phyloP scores from a whole-genome alignment of 192 early-diverging fungal genomes.

The Geranomyces variabilis region DNA sequence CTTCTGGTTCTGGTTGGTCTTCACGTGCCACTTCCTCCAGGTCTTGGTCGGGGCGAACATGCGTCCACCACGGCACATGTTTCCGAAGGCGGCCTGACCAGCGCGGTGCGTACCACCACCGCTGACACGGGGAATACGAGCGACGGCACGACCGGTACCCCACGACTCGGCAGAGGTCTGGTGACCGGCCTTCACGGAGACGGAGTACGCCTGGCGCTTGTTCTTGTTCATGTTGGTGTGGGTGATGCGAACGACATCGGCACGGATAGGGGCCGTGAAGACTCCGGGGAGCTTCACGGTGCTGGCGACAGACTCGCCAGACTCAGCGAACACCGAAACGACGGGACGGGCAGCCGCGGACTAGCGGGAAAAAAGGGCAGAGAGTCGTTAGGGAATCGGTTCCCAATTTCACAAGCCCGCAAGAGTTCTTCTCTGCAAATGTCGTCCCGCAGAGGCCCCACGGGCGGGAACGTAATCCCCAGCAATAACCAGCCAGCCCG shows the following conservation, averaged over 20 bases:
- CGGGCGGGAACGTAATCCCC: not conserved
- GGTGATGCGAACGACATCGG: constrained; percentile 86
- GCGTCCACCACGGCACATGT: constrained; percentile 99
- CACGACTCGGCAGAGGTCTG: constrained; percentile 98
- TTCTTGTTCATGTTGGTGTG: constrained; percentile 99
- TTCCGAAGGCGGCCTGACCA: constrained; percentile 98
- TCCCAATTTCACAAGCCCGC: not conserved
- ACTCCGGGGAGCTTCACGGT: constrained; percentile 86
- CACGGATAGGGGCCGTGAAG: constrained; percentile 95
- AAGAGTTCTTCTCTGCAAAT: not conserved
- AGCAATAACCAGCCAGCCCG: no score
- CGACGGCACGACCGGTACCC: constrained; percentile 97
- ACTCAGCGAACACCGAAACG: constrained; percentile 85
- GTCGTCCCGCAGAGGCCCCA: not conserved
- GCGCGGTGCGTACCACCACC: constrained; percentile 96
- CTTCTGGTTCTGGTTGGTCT: constrained; percentile 98
- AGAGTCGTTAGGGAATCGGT: not conserved
- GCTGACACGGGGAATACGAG: constrained; percentile 98
- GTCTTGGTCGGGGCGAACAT: constrained; percentile 99
- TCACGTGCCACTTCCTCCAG: constrained; percentile 99
- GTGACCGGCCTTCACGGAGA: constrained; percentile 95
- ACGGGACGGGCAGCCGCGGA: constrained; percentile 74
- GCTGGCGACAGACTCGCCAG: constrained; percentile 68
- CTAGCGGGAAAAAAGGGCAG: constrained; percentile 2
- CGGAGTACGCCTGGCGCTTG: constrained; percentile 96